Evolutionary conservation across 2,329 filamentous ascomycete genomes (phyloP), one percentile per base, ranked within the genome.

Genomic region (Verticillium dahliae): DNA sequence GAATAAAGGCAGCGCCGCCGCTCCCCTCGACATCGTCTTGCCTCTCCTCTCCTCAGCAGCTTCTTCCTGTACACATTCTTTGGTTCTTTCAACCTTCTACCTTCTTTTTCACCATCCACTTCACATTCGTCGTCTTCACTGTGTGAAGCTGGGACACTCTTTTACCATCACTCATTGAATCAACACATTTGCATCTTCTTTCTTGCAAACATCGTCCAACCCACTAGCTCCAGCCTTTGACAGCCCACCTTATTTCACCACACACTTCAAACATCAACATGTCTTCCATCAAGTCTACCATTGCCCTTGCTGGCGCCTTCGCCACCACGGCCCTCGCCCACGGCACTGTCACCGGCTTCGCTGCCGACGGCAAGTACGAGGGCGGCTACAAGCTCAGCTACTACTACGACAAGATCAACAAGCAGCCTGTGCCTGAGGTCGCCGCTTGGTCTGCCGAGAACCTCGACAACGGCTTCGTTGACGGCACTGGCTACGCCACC

Each of bases 401-500:
- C 64, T 66, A 65, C 63, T 69, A 69, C 62, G 60, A 56, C 41
- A 65, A 64, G 64, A 3, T 58, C 50, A 65, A 59, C 62, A 61
- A 61, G 34, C 55, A 58, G 18, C 57, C 62, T 13, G 57, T 61
- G 27, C 69, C 68, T 15, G 45, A 60, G 54, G 65, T 68, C 22
- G 66, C 70, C 52, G 79, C 76, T 45, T 81, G 78, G 78, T 69
- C 70, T 50, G 74, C 74, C 14, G 65, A 72, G 52, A 74, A 78
- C 64, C 76, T 76, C 59, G 79, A 80, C 65, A 81, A 81, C 68
- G 81, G 83, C 62, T 83, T 81, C 67, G 78, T 84, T 31, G 78
- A 73, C 35, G 75, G 76, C 34, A 69, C 74, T 60, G 70, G 67
- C 60, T 80, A 78, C 62, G 66, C 65, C 38, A 71, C 71, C 11